Percentiles rank a stretch among this genome's conserved stretches.
phyloP scores from a whole-genome alignment of 2,329 filamentous ascomycete species.

The Claviceps sp. region DNA sequence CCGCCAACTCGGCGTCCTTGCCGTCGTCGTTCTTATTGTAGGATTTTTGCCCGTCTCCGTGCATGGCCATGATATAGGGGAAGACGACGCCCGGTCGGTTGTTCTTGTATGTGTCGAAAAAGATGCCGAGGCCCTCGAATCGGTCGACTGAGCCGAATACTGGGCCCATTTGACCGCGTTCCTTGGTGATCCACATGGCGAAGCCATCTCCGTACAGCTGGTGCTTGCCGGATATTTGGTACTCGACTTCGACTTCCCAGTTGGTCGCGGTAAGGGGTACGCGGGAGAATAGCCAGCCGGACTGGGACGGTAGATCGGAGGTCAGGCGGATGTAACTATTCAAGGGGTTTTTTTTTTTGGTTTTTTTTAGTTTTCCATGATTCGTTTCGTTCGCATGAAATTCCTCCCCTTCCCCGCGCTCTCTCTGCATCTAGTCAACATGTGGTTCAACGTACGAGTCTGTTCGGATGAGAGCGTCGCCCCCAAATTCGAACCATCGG shows the following conservation, averaged over 20 bases:
- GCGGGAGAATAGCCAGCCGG: slow-evolving; percentile 86
- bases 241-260: slow-evolving; percentile 96
- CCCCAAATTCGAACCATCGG: slow-evolving; percentile 98
- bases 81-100: slow-evolving; percentile 91
- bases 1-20: slow-evolving; percentile 82
- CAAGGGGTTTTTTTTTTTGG: too few species aligned
- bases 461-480: slow-evolving; percentile 72
- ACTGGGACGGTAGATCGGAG: slow-evolving; percentile 78
- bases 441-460: slow-evolving; percentile 40
- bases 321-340: slow-evolving; percentile 81
- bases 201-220: slow-evolving; percentile 92
- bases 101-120: slow-evolving; percentile 99
- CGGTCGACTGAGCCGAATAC: slow-evolving; percentile 82
- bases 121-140: slow-evolving; percentile 89
- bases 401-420: background rate
- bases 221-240: slow-evolving; percentile 80
- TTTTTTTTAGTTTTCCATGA: background rate
- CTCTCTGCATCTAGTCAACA: background rate
- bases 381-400: background rate
- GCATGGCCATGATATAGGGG: slow-evolving; percentile 97
- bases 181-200: slow-evolving; percentile 95
- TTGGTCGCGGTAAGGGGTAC: slow-evolving; percentile 94
- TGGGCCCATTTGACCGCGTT: slow-evolving; percentile 64
- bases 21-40: slow-evolving; percentile 95
- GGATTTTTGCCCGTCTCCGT: slow-evolving; percentile 73